Evolutionary conservation across 257 asterid species (phyloP).

Genomic region (Solanum etuberosum): DNA sequence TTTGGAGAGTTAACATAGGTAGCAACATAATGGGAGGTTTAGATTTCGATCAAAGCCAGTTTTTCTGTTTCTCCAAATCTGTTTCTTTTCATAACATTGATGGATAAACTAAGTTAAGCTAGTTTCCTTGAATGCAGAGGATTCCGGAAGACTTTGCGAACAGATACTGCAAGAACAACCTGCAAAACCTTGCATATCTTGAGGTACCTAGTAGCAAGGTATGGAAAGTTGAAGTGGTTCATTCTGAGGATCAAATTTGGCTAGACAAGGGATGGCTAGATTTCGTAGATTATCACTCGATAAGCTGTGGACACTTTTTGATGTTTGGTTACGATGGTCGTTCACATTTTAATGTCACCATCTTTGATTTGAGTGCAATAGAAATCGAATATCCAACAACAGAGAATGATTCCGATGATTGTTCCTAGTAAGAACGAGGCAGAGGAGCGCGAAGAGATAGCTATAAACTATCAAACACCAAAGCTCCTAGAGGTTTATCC

Average conservation of each 20-base stretch:
- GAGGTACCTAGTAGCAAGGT: background rate
- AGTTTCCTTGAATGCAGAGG: background rate
- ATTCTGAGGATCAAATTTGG: background rate
- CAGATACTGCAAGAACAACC: background rate
- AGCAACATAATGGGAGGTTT: background rate
- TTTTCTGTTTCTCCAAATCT: background rate
- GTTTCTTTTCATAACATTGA: background rate
- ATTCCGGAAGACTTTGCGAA: background rate
- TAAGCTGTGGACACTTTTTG: background rate
- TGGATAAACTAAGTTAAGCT: background rate
- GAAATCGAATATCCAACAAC: background rate
- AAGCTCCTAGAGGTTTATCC: background rate
- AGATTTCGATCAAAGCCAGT: background rate
- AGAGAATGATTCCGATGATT: too few relatives aligned
- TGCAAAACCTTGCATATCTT: background rate
- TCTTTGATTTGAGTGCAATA: background rate
- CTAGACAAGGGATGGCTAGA: background rate
- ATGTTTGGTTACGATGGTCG: background rate
- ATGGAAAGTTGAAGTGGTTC: background rate
- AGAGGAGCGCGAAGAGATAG: background rate
- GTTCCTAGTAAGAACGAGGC: background rate
- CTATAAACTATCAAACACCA: background rate
- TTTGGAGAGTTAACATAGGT: background rate
- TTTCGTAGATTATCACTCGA: background rate
- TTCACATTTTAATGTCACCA: background rate